phyloP scores from a whole-genome alignment of 345 rosid species.

The Heritiera fomes region DNA sequence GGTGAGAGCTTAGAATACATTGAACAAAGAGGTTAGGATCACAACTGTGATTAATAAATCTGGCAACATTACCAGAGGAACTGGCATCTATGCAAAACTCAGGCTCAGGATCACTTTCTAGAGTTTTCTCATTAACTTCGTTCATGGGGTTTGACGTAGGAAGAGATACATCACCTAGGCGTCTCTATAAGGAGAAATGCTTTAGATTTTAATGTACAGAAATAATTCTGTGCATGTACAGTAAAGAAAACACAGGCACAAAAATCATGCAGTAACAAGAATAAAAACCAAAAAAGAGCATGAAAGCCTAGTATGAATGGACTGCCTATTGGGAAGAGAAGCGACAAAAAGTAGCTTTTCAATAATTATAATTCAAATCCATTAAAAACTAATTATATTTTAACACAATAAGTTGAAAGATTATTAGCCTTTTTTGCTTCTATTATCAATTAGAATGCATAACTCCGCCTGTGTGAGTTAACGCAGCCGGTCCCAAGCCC shows the following conservation, averaged over 20 bases:
- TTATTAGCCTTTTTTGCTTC: neutral
- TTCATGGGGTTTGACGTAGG: constrained; percentile 22
- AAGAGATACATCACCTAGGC: constrained; percentile 37
- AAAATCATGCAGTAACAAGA: neutral
- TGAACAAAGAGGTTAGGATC: constrained; percentile 94
- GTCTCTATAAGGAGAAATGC: constrained; percentile 40
- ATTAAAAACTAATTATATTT: neutral
- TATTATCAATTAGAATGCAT: neutral
- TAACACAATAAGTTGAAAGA: neutral
- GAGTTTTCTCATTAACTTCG: constrained; percentile 39
- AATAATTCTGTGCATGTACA: neutral
- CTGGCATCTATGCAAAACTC: constrained; percentile 96
- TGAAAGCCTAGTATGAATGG: neutral
- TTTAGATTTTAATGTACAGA: neutral
- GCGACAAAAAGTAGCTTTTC: neutral
- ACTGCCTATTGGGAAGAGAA: neutral
- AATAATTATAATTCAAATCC: neutral
- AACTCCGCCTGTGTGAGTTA: too few species aligned
- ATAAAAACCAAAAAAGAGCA: neutral
- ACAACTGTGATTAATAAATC: constrained; percentile 92
- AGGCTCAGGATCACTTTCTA: constrained; percentile 49
- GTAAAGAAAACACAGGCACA: neutral
- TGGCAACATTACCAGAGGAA: constrained; percentile 69
- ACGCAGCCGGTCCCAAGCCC: too few species aligned
- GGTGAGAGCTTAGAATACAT: constrained; percentile 80